These are phyloP conservation scores for Psilocybe subaeruginosa DNA, from an alignment of 768 basidiomycete genomes.

Conservation along the genomic window DNA sequence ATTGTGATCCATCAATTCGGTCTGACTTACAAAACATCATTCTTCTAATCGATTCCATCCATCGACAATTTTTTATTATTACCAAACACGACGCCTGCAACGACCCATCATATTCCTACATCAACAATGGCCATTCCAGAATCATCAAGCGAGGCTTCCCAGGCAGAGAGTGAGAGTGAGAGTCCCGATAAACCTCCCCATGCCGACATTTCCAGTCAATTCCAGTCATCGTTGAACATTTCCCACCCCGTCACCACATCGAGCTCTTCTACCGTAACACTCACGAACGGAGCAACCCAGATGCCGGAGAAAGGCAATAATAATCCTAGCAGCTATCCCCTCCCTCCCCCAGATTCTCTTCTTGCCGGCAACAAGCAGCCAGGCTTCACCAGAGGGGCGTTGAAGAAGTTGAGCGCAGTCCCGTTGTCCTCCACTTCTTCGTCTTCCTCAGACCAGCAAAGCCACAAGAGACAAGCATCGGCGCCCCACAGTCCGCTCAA, in stretches of 20 bases:
- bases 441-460: conserved; percentile 43
- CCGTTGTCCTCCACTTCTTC: conserved; percentile 22
- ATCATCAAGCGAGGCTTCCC: conserved; percentile 51
- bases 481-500: conserved; percentile 25
- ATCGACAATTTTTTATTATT: conserved; percentile 13
- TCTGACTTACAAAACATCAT: conserved; percentile 25
- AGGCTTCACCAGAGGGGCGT: conserved; percentile 46
- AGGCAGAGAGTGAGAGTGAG: conserved; percentile 61
- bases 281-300: conserved; percentile 17
- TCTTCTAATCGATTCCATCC: conserved; percentile 24
- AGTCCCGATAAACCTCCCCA: conserved; percentile 64
- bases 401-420: conserved; percentile 40
- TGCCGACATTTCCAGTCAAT: conserved; percentile 30
- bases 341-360: conserved; percentile 54
- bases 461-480: conserved; percentile 22
- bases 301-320: conserved; percentile 20
- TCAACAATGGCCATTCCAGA: conserved; percentile 45
- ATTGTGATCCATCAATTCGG: conserved; percentile 17
- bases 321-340: conserved; percentile 37
- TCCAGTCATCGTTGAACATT: conserved; percentile 25
- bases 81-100: conserved; percentile 19
- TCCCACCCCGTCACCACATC: conserved; percentile 18
- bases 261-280: conserved; percentile 15
- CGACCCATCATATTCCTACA: conserved; percentile 22
- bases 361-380: conserved; percentile 53